Conservation (phyloP, 345 rosid species). For the Atalantia buxifolia region DNA sequence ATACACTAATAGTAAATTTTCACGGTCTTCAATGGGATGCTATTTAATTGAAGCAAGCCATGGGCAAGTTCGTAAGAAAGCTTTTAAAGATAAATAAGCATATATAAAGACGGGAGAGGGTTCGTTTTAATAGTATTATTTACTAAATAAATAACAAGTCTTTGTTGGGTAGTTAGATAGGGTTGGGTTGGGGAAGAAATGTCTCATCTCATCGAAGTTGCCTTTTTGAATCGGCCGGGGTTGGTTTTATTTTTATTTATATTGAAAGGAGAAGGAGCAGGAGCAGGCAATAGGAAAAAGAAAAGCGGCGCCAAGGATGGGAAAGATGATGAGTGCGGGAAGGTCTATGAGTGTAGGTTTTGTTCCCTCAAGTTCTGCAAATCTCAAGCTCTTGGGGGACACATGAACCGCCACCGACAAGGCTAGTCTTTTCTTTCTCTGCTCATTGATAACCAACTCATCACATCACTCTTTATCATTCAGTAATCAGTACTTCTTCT, state of each 20-base stretch:
- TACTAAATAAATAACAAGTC: too few relatives aligned
- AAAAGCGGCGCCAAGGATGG: conserved; percentile 69
- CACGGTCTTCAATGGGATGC: neutral
- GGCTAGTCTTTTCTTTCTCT: conserved; percentile 36
- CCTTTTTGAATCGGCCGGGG: conserved; percentile 26
- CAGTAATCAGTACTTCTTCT: neutral
- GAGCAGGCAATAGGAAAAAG: conserved; percentile 48
- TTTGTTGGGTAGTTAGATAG: too few relatives aligned
- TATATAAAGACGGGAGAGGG: too few relatives aligned
- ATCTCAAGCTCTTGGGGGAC: conserved; percentile 99
- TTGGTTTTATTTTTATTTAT: neutral
- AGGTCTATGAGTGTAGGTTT: conserved; percentile 96
- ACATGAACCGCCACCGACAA: conserved; percentile 99
- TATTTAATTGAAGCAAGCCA: neutral
- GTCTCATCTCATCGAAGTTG: conserved; percentile 37
- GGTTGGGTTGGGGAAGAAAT: conserved; percentile 17
- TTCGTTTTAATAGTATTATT: too few relatives aligned
- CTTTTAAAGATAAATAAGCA: neutral
- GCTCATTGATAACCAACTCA: neutral
- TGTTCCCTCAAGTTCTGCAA: conserved; percentile 99
- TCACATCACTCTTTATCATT: neutral
- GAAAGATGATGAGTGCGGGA: conserved; percentile 86
- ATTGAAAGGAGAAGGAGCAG: neutral
- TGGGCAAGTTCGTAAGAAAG: neutral
- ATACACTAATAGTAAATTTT: neutral